phyloP scores from a whole-genome alignment of 768 basidiomycete species.

The Tulasnella sp. region DNA sequence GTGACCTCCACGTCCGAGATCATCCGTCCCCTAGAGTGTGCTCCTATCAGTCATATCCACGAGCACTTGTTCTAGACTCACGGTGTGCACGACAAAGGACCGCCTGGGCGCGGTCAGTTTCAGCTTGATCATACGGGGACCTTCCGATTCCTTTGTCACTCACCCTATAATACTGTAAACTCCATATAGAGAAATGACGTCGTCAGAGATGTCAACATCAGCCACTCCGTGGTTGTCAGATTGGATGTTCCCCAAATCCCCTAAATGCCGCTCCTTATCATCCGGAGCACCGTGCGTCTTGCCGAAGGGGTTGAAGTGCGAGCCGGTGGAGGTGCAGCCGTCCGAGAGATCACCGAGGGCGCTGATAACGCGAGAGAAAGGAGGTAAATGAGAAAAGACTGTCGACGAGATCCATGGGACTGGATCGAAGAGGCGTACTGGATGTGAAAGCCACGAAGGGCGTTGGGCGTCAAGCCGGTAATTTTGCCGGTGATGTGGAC shows the following conservation, averaged over 20 bases:
- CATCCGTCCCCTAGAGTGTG: constrained; percentile 51
- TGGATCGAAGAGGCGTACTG: constrained; percentile 41
- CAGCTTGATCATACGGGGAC: background rate
- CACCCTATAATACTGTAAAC: constrained; percentile 59
- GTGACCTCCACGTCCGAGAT: constrained; percentile 59
- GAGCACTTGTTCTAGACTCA: constrained; percentile 20
- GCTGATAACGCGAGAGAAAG: constrained; percentile 19
- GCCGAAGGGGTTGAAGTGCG: constrained; percentile 66
- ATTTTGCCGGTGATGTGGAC: constrained; percentile 55
- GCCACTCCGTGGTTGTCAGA: constrained; percentile 49
- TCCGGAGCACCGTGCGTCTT: constrained; percentile 54
- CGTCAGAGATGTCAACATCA: constrained; percentile 46
- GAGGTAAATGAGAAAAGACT: background rate
- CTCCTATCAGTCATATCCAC: background rate
- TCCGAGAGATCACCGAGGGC: constrained; percentile 49
- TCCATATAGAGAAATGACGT: constrained; percentile 54
- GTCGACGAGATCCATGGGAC: background rate
- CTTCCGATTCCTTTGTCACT: constrained; percentile 19
- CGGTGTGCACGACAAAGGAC: constrained; percentile 63
- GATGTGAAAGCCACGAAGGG: constrained; percentile 65
- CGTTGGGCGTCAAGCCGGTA: constrained; percentile 43
- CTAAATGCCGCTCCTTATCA: constrained; percentile 51
- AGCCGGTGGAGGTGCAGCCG: constrained; percentile 58
- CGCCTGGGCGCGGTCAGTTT: constrained; percentile 32
- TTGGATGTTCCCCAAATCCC: constrained; percentile 65